Base-by-base conservation (phyloP, 805 yeast species). In the Ogataea thermomethanolica region DNA sequence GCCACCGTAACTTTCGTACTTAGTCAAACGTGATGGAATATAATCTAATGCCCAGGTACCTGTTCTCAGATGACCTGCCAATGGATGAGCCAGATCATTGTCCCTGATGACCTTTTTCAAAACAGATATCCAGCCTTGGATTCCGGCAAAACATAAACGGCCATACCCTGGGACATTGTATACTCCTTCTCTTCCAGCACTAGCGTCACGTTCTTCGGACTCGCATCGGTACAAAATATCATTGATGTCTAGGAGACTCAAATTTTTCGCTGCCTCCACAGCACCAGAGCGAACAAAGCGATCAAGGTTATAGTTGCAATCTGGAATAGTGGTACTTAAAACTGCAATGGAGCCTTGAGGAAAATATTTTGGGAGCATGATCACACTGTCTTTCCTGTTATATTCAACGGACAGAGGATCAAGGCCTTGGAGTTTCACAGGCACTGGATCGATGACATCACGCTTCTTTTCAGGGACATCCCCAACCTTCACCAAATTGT, bases 11-110 rank as follows among this genome's bases (percentile, higher is more conserved):
- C 38, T 30, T 31, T 53, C 59, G 51, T 77, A 87, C 49, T 78
- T 74, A 27, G 69, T 66, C 35, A 89, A 63, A 39, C 99, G 71
- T 37, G 72, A 64, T 1, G 77, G 72, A 14, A 82, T 68, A 58
- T 78, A 85, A 54, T 88, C 96, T 25, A 89, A 66, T 0, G 98
- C 95, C 99, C 99, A 91, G 27, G 69, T 61, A 1, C 98, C 98
- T 12, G 73, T 70, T 51, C 98, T 71, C 46, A 91, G 67, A 59
- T 91, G 93, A 34, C 78, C 76, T 45, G 93, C 80, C 20, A 90
- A 48, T 0, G 97, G 90, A 56, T 87, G 95, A 0, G 90, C 93
- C 21, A 91, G 70, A 50, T 90, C 80, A 55, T 91, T 91, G 29
- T 67, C 64, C 56, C 71, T 68, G 17, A 89, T 80, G 2, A 88